Conservation (phyloP, 2,329 filamentous ascomycete species). For the Colletotrichum sp. region DNA sequence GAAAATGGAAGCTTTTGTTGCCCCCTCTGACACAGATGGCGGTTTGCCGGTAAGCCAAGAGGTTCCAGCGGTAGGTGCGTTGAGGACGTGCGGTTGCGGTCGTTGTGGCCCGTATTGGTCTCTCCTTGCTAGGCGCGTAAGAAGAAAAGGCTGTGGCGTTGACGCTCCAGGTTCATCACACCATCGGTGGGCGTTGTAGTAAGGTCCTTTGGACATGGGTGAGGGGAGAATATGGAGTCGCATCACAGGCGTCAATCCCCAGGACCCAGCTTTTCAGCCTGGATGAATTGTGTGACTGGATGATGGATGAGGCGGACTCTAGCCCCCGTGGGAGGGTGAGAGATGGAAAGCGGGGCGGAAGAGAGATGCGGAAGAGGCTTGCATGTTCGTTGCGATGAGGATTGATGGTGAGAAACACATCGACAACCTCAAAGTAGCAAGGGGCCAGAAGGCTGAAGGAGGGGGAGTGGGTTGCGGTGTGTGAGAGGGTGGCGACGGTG, state of each 20-base stretch:
- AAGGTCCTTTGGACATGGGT: background rate
- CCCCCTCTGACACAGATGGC: background rate
- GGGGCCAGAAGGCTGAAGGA: background rate
- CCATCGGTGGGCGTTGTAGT: constrained; percentile 1
- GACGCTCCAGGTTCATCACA: constrained; percentile 6
- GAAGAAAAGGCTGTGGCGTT: constrained; percentile 4
- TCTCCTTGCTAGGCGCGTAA: background rate
- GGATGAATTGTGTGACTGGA: background rate
- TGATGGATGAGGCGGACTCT: background rate
- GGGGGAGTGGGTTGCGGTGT: background rate
- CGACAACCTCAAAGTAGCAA: background rate
- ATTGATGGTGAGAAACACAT: background rate
- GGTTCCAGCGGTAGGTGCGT: background rate
- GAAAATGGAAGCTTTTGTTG: background rate
- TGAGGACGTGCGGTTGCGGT: background rate
- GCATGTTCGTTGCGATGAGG: constrained; percentile 4
- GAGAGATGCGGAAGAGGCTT: constrained; percentile 8
- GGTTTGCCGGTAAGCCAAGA: constrained; percentile 1
- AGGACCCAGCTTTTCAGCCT: background rate
- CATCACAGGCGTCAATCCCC: background rate
- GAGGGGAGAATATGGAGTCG: background rate
- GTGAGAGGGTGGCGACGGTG: background rate
- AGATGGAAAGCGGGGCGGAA: background rate
- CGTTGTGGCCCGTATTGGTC: background rate
- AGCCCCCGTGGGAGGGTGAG: background rate